Conservation (phyloP, 805 yeast genomes). For the Pichia paraexigua region DNA sequence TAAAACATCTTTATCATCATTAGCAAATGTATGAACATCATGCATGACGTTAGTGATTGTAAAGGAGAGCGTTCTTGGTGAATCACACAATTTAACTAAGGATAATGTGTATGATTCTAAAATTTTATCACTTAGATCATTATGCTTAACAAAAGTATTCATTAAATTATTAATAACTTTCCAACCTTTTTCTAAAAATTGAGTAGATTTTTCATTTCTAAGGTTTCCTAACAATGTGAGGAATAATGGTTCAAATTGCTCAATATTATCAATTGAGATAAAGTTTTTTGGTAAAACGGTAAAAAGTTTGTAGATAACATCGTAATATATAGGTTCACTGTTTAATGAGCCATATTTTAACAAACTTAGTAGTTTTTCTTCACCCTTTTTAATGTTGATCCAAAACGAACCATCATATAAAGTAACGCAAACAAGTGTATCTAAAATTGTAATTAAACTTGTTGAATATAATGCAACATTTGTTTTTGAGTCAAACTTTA, state of each 20-base stretch:
- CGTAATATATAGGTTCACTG: conserved; percentile 45
- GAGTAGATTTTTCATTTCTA: conserved; percentile 17
- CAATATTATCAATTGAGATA: conserved; percentile 6
- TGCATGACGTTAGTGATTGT: conserved; percentile 8
- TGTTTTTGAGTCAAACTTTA: conserved; percentile 29
- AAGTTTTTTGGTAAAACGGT: conserved; percentile 18
- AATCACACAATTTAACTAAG: conserved; percentile 15
- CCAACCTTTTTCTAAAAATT: conserved; percentile 24
- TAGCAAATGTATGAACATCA: conserved; percentile 10
- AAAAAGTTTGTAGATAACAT: conserved; percentile 13
- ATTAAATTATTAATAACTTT: conserved; percentile 17
- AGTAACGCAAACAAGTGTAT: conserved; percentile 37
- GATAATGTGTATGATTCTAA: conserved; percentile 9
- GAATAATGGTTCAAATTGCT: conserved; percentile 8
- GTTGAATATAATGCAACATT: conserved; percentile 38
- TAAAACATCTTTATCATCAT: conserved; percentile 16
- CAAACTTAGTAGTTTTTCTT: conserved; percentile 37
- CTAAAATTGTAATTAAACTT: conserved; percentile 40
- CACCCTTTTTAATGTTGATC: conserved; percentile 39
- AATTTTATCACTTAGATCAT: not conserved
- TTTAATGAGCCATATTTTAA: conserved; percentile 46
- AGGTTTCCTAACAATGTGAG: conserved; percentile 17
- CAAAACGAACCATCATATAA: conserved; percentile 45
- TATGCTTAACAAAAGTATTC: conserved; percentile 3
- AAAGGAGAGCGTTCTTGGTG: conserved; percentile 11